A percentile compares a stretch with the other conserved stretches of the same genome.
phyloP scores from a whole-genome alignment of 306 rosid species.

The Rubus idaeus region DNA sequence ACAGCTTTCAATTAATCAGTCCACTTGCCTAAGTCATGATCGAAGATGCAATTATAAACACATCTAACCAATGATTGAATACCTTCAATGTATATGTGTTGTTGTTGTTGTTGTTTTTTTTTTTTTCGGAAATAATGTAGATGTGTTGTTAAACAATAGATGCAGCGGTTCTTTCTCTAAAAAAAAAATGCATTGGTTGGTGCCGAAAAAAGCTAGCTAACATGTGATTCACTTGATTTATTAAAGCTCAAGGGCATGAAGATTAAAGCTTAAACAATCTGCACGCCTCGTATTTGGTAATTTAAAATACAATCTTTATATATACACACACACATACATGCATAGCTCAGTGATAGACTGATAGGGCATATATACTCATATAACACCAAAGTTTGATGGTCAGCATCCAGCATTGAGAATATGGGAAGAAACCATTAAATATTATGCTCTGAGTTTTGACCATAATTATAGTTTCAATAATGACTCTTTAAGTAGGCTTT shows the following conservation, averaged over 20 bases:
- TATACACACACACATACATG: background rate
- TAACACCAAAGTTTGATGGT: conserved; percentile 12
- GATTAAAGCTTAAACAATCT: background rate
- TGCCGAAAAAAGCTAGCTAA: background rate
- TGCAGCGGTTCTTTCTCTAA: background rate
- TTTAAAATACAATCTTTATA: conserved; percentile 4
- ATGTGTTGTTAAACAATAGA: background rate
- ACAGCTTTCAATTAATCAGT: no score
- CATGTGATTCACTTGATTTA: background rate
- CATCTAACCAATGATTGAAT: background rate
- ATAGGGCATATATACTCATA: background rate
- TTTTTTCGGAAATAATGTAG: no score
- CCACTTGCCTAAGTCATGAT: no score
- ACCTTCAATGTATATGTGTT: background rate
- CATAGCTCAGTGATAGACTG: background rate
- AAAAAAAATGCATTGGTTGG: background rate
- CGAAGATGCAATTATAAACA: no score
- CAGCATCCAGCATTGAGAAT: background rate
- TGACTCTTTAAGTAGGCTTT: background rate
- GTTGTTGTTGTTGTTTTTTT: no score
- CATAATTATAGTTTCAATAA: background rate
- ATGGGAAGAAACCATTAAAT: background rate
- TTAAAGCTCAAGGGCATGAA: background rate
- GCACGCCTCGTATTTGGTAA: conserved; percentile 5
- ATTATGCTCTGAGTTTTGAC: background rate